A percentile compares a stretch with the other conserved stretches of the same genome.
Evolutionary conservation across 1,284 basidiomycete genomes (phyloP).

Genomic region (Anthracocystis setariae): DNA sequence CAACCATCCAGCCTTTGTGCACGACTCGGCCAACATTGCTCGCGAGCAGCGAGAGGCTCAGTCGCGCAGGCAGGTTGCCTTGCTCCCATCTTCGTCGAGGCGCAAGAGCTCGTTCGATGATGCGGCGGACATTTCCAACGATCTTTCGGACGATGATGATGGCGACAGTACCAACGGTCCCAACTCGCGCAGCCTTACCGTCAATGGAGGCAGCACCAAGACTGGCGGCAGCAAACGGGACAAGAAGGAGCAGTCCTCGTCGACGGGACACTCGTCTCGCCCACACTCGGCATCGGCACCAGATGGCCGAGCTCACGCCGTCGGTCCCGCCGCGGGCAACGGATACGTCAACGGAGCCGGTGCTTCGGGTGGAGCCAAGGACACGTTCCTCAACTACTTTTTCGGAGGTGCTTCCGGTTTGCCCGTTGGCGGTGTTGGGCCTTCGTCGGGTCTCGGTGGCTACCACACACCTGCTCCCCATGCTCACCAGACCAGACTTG

Average conservation of each 20-base stretch:
- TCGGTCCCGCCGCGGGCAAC: slow-evolving; percentile 41
- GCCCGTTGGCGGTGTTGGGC: slow-evolving; percentile 52
- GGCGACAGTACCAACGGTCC: slow-evolving; percentile 35
- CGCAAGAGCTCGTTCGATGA: slow-evolving; percentile 58
- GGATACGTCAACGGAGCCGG: slow-evolving; percentile 15
- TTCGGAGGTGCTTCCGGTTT: slow-evolving; percentile 62
- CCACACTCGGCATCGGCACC: slow-evolving; percentile 47
- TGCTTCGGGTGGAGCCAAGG: slow-evolving; percentile 39
- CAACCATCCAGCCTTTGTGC: slow-evolving; percentile 91
- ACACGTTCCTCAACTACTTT: slow-evolving; percentile 67
- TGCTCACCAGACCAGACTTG: slow-evolving; percentile 27
- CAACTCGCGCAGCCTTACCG: slow-evolving; percentile 27
- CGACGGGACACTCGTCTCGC: slow-evolving; percentile 25
- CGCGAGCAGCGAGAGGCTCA: slow-evolving; percentile 61
- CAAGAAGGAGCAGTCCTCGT: slow-evolving; percentile 40
- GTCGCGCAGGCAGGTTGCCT: slow-evolving; percentile 50
- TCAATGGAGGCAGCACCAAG: slow-evolving; percentile 38
- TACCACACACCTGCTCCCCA: slow-evolving; percentile 39
- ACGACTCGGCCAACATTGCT: slow-evolving; percentile 66
- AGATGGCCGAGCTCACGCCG: slow-evolving; percentile 27
- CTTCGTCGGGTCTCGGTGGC: slow-evolving; percentile 43
- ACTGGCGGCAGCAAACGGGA: slow-evolving; percentile 31
- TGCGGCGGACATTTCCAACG: slow-evolving; percentile 40
- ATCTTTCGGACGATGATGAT: slow-evolving; percentile 57
- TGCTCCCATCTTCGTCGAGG: slow-evolving; percentile 67